Percentiles rank a stretch among this genome's conserved stretches.
Conservation (phyloP, 2,329 filamentous ascomycete genomes). For the Chrysoporthe cubensis region DNA sequence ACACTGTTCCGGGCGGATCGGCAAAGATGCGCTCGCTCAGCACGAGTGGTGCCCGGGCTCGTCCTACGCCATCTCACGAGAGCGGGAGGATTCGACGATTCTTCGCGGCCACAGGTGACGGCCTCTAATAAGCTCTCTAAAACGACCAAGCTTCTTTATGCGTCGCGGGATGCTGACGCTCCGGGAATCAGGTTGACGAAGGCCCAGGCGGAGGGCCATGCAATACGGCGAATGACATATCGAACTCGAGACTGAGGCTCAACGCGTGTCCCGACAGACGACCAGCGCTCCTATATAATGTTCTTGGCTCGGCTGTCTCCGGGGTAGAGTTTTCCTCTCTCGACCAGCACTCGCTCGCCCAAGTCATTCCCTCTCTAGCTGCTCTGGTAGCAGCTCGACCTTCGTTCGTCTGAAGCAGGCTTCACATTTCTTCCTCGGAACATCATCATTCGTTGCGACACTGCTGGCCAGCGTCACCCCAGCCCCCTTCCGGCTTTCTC, state of each 20-base stretch:
- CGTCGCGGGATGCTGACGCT: conserved; percentile 1
- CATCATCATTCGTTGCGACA: neutral
- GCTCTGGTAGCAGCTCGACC: conserved; percentile 1
- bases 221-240: neutral
- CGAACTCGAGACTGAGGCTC: neutral
- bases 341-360: conserved; percentile 6
- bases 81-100: neutral
- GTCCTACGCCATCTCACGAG: neutral
- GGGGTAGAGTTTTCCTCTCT: neutral
- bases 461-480: conserved; percentile 4
- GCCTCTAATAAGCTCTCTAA: conserved; percentile 4
- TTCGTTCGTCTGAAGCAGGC: neutral
- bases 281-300: neutral
- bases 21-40: neutral
- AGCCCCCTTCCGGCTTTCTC: neutral
- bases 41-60: neutral
- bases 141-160: neutral
- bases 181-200: neutral
- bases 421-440: neutral
- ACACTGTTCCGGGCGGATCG: neutral
- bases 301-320: neutral
- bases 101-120: neutral
- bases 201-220: neutral
- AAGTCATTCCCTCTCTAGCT: neutral
- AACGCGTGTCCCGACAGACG: neutral